These are phyloP conservation scores for Mayamaea pseudoterrestris DNA, from an alignment of 108 stramenopile species.

Conservation along the genomic window DNA sequence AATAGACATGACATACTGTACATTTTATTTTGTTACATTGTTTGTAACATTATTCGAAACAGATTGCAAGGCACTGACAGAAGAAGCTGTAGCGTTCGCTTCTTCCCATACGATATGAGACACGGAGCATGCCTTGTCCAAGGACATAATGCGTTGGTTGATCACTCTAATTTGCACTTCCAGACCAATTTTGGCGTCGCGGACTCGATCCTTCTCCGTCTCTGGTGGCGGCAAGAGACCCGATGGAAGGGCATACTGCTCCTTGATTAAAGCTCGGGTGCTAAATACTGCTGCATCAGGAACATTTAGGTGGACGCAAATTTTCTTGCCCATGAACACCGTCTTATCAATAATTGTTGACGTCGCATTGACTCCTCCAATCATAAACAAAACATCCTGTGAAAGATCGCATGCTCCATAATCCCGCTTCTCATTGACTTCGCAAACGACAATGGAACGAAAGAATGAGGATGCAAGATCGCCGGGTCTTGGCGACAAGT, in stretches of 20 bases:
- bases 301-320: slow-evolving; percentile 30
- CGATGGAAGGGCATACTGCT: slow-evolving; percentile 1
- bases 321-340: slow-evolving; percentile 36
- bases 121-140: slow-evolving; percentile 41
- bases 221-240: too few species aligned
- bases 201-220: slow-evolving; percentile 4
- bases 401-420: slow-evolving; percentile 24
- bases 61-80: too few species aligned
- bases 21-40: too few species aligned
- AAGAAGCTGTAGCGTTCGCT: too few species aligned
- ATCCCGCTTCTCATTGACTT: slow-evolving; percentile 54
- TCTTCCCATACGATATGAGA: slow-evolving; percentile 64
- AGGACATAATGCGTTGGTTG: slow-evolving; percentile 20
- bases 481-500: slow-evolving; percentile 5
- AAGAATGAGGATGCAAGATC: slow-evolving; percentile 26
- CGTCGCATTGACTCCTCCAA: slow-evolving; percentile 30
- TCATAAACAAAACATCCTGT: slow-evolving; percentile 22
- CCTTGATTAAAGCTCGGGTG: background rate
- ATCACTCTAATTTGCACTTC: slow-evolving; percentile 19
- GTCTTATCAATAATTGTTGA: slow-evolving; percentile 17
- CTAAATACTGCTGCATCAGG: slow-evolving; percentile 25
- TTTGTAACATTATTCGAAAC: too few species aligned
- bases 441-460: slow-evolving; percentile 37
- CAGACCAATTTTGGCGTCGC: slow-evolving; percentile 15
- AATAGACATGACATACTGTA: too few species aligned